phyloP scores from a whole-genome alignment of 2,329 filamentous ascomycete genomes.

The Neonectria coccinea region DNA sequence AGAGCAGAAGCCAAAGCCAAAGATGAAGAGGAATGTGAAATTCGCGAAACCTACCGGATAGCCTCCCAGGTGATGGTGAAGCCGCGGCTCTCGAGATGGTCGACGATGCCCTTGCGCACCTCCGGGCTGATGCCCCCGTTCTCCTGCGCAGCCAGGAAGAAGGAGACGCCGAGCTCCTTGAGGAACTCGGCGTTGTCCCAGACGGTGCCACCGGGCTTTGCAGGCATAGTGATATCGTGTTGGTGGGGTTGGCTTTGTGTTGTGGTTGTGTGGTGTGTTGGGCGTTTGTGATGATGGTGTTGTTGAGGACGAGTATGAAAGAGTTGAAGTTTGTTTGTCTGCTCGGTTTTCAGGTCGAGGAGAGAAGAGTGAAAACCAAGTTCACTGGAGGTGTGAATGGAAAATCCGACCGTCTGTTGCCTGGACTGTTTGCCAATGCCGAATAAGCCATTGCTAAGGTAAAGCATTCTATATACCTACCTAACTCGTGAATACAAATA shows the following conservation, averaged over 20 bases:
- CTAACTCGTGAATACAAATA: constrained; percentile 13
- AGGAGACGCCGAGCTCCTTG: constrained; percentile 48
- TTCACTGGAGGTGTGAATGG: neutral
- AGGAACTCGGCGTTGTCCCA: constrained; percentile 53
- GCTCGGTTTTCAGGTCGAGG: neutral
- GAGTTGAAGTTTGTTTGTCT: neutral
- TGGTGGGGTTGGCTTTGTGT: neutral
- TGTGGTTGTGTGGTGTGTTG: neutral
- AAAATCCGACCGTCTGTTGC: constrained; percentile 5
- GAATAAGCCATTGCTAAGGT: constrained; percentile 7
- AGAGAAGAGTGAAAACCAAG: neutral
- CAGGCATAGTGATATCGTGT: constrained; percentile 34
- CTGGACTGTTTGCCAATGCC: constrained; percentile 15
- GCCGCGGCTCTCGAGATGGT: constrained; percentile 49
- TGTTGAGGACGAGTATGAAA: neutral
- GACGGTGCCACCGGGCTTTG: constrained; percentile 32
- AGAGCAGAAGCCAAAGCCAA: neutral
- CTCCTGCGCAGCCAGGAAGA: constrained; percentile 48
- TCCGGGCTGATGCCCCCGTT: constrained; percentile 45
- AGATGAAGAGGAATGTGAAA: constrained; percentile 17
- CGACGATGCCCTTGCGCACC: constrained; percentile 48
- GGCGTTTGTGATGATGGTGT: neutral
- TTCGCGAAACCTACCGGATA: constrained; percentile 54
- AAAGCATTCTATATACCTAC: constrained; percentile 17
- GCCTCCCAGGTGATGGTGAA: constrained; percentile 57